Evolutionary conservation across 2,329 filamentous ascomycete species (phyloP), one percentile per base, ranked within the genome.

Genomic region (Ophiocordyceps camponoti-floridani): DNA sequence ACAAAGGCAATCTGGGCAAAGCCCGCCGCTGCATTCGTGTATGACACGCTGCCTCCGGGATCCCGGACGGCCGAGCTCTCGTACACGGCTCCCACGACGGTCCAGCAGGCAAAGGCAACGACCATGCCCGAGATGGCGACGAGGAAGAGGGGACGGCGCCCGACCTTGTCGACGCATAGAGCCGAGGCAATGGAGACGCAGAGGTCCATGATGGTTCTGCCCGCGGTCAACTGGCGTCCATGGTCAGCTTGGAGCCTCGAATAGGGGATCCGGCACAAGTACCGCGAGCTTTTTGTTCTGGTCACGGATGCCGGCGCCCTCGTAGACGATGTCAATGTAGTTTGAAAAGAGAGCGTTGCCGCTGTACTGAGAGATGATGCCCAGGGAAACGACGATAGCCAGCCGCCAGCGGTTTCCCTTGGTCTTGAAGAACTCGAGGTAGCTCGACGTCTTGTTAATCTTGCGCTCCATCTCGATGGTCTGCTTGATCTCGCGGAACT

Each of bases 261-360:
- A 41, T 11, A 45, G 9, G 4, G n/a, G 16, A 18, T 14, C 13
- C 7, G 35, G 7, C 5, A 38, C 26, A 16, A 56, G 46, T 59
- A 69, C 66, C 47, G 62, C 71, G 23, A 75, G 67, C 60, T 76
- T 75, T 58, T 70, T 66, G 53, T 70, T 68, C 54, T 74, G 64
- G 41, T 68, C 62, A 1, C 52, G 71, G 53, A 82, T 79, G 41
- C 77, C 77, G 43, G 76, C 75, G 43, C 70, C 70, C 38, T 68
- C 62, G 59, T 79, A 79, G 50, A 82, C 69, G 46, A 69, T 65
- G 47, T 76, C 72, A 53, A 78, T 75, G 57, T 82, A 82, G 61
- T 82, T 81, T 49, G 70, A 76, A 54, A 82, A 75, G 2, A 82
- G 61, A 16, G 74, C 77, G 54, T 82, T 82, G 41, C 79, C 78